Evolutionary conservation across 257 asterid genomes (phyloP), one percentile per base, ranked within the genome.

Genomic region (Jaltomata sinuosa): DNA sequence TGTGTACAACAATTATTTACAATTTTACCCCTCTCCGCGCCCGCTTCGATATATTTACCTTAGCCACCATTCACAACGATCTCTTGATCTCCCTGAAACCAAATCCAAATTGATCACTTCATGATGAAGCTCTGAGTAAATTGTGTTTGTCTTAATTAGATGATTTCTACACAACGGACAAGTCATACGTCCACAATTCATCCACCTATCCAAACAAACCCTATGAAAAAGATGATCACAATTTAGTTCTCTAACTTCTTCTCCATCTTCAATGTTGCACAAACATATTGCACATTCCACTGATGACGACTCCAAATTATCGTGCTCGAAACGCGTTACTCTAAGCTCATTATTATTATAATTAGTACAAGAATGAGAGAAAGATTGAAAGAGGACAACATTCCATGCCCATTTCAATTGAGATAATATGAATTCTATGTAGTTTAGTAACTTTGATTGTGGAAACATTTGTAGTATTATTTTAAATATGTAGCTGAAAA

Each of bases 121-220:
- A 15, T 27, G 81, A 3, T 72, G 80, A 72, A 54, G 72, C 38
- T 11, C 84, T 3, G 25, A 55, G 1, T 11, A 34, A 2, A 21
- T 27, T 42, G 84, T 27, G 8, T 42, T 25, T 25, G 84, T 80
- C 61, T 49, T 21, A 77, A 61, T 81, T 11, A 88, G 40, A 67
- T 77, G 47, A 5, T 52, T 34, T 5, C 88, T 81, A 19, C 90
- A 88, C 6, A 88, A 49, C 0, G 90, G 90, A 77, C 90, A 88
- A 1, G 88, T 85, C 2, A 29, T 29, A 4, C 72, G 68, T 8
- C 86, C 86, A 49, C 34, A 77, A 15, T 84, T 84, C 18, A 47
- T 42, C 87, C 90, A 88, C 50, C 87, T 64, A 50, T 88, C 88
- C 1, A 88, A 55, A 38, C 90, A 88, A 55, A 65, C 87, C 79